Base-by-base conservation (phyloP, 2,329 filamentous ascomycete genomes). In the Tolypocladium nubicola region DNA sequence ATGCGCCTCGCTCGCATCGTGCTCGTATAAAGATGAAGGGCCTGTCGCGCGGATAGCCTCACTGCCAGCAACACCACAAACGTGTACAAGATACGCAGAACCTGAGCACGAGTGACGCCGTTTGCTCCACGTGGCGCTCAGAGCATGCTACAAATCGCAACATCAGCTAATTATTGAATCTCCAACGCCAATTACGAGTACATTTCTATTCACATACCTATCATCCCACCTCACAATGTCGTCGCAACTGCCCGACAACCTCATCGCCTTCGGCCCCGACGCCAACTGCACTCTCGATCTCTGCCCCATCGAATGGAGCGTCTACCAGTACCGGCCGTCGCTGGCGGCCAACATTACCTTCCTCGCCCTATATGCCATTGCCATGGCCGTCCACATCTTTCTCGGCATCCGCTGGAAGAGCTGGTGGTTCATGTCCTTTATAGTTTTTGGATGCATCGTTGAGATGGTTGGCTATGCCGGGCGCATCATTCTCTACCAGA, bases 391-490 rank as follows among this genome's bases (percentile, higher is more conserved):
- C 10, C 76, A 79, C 57, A 45, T 66, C 19, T 60, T 62, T n/a
- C 66, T 74, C 19, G 76, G 77, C 47, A 23, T 75, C 26, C 62
- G 69, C 16, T 75, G 69, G 69, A 71, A 66, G 39, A 68, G 67
- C 16, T 75, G 73, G 70, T 72, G 69, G 54, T 80, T 77, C 62
- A 73, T 74, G 68, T 50, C 60, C 7, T 74, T 72, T 57, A 80
- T 86, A 74, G 62, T 80, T 3, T 62, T 75, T 7, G 85, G 85
- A 35, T 81, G 78, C 62, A 58, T 79, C 11, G 71, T 77, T 53
- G 84, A 85, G 65, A 77, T 86, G 21, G 64, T 84, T 37, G 85
- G 85, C 35, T 88, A 88, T 59, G 70, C 71, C 1, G 85, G 82
- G 1, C 75, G 85, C 3, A 70, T 86, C 35, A 66, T 82, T 56